Evolutionary conservation across 345 rosid genomes (phyloP).

Genomic region (Syzygium aqueum): DNA sequence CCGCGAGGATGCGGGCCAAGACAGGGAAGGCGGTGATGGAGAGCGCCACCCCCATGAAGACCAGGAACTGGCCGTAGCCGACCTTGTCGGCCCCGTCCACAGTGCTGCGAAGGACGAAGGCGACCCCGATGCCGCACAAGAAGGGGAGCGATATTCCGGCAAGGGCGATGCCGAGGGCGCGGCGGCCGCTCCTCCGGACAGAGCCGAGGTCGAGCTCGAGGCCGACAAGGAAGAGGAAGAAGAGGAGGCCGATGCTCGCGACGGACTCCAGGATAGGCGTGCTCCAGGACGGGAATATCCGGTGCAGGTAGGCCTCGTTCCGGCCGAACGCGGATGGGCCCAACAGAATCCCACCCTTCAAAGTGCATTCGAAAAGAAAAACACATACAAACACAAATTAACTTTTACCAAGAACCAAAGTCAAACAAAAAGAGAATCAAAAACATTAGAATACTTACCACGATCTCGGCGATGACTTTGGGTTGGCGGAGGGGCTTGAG

Average conservation of each 20-base stretch:
- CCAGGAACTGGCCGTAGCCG: constrained; percentile 51
- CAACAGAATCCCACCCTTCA: constrained; percentile 26
- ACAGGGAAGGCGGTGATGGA: constrained; percentile 96
- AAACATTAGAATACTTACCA: constrained; percentile 25
- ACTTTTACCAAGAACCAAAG: background rate
- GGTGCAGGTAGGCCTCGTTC: constrained; percentile 23
- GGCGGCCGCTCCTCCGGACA: constrained; percentile 27
- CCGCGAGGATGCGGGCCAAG: constrained; percentile 85
- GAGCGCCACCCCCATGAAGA: constrained; percentile 90
- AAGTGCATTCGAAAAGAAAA: background rate
- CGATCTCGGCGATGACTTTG: constrained; percentile 82
- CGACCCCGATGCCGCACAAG: constrained; percentile 30
- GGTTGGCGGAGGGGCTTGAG: constrained; percentile 95
- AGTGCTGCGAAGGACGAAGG: constrained; percentile 41
- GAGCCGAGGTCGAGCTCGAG: constrained; percentile 47
- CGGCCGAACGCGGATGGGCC: constrained; percentile 56
- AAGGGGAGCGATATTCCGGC: constrained; percentile 57
- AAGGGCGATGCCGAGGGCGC: constrained; percentile 33
- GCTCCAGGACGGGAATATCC: constrained; percentile 44
- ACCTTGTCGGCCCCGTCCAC: constrained; percentile 38
- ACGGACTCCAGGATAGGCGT: constrained; percentile 40
- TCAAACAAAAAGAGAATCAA: background rate
- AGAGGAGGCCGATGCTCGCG: constrained; percentile 53
- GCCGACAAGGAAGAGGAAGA: constrained; percentile 55
- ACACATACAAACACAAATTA: background rate